A percentile compares a stretch with the other conserved stretches of the same genome.
Evolutionary conservation across 305 asterid genomes (phyloP).

Genomic region (Fraxinus sp.): DNA sequence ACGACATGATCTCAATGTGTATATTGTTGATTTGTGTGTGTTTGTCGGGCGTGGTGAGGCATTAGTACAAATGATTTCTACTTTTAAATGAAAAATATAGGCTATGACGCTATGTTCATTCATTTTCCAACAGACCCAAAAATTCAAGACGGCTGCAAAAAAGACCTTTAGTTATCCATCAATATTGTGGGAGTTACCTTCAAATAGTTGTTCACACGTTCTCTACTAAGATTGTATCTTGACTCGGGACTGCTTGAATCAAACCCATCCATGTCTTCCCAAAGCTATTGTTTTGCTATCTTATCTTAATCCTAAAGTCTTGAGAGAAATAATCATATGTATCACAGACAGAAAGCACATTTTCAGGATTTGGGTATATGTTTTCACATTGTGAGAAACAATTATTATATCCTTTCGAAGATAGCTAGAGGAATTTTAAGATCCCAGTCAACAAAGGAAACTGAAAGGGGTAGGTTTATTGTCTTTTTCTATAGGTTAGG

Average conservation of each 20-base stretch:
- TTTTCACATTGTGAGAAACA: background rate
- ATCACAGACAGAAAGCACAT: background rate
- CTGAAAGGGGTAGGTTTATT: background rate
- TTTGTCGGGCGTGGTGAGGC: background rate
- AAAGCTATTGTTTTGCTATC: background rate
- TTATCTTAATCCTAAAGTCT: background rate
- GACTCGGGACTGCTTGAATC: background rate
- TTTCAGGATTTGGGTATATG: background rate
- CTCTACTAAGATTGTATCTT: background rate
- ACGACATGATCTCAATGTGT: background rate
- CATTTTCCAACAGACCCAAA: background rate
- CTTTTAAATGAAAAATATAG: background rate
- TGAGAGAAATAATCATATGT: background rate
- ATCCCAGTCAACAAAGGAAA: background rate
- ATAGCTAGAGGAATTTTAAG: background rate
- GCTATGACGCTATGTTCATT: background rate
- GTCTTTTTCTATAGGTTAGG: background rate
- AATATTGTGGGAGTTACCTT: background rate
- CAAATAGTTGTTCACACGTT: background rate
- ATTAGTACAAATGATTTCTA: background rate
- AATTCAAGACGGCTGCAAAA: background rate
- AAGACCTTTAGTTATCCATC: background rate
- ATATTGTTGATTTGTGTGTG: background rate
- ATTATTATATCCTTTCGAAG: background rate
- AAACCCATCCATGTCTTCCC: background rate